Evolutionary conservation across 2,329 filamentous ascomycete genomes (phyloP).

Genomic region (Colletotrichum trifolii): DNA sequence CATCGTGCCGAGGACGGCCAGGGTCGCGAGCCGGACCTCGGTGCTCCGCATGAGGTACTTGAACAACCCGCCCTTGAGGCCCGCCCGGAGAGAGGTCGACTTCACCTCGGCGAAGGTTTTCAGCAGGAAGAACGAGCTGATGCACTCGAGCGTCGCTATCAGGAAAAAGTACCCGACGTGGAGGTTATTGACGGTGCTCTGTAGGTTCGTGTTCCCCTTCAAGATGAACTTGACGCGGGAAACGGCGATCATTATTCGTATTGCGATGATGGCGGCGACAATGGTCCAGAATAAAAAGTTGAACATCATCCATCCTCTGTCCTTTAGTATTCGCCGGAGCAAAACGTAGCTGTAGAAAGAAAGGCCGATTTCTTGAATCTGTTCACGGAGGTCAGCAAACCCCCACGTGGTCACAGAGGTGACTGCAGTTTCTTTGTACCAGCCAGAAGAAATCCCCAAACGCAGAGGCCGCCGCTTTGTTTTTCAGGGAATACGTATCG

Average conservation of each 20-base stretch:
- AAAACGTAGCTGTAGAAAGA: constrained; percentile 64
- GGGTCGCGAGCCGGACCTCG: constrained; percentile 51
- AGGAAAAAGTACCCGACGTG: constrained; percentile 55
- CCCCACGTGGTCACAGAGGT: neutral
- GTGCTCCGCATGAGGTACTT: constrained; percentile 53
- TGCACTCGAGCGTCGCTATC: constrained; percentile 53
- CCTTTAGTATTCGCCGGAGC: constrained; percentile 61
- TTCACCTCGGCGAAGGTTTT: constrained; percentile 49
- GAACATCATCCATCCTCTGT: constrained; percentile 55
- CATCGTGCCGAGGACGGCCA: constrained; percentile 51
- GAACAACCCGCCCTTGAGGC: constrained; percentile 47
- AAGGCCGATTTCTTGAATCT: constrained; percentile 57
- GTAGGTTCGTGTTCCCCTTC: constrained; percentile 39
- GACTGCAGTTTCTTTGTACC: constrained; percentile 40
- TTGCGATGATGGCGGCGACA: constrained; percentile 60
- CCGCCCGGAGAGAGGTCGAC: constrained; percentile 44
- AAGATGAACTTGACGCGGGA: constrained; percentile 46
- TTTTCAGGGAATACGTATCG: constrained; percentile 37
- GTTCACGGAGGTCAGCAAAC: neutral
- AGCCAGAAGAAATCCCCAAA: constrained; percentile 55
- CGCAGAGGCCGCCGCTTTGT: constrained; percentile 48
- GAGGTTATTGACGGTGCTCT: constrained; percentile 48
- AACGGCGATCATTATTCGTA: constrained; percentile 55
- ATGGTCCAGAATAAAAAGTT: constrained; percentile 67
- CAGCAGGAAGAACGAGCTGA: constrained; percentile 53